Evolutionary conservation across 2,329 filamentous ascomycete species (phyloP), one percentile per base, ranked within the genome.

Genomic region (Trematosphaeria pertusa): DNA sequence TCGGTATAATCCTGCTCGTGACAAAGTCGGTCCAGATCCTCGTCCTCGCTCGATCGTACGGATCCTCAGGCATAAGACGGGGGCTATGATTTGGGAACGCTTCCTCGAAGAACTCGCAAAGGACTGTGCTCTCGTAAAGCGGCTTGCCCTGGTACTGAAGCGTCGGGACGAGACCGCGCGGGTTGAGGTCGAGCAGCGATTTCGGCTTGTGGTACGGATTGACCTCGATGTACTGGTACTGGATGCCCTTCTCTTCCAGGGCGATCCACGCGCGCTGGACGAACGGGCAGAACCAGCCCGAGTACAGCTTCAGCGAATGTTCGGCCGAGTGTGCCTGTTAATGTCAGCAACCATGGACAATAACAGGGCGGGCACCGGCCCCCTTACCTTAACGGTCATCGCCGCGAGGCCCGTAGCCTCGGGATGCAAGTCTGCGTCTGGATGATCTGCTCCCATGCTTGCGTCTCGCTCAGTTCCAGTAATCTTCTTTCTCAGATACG

Each of bases 71-170:
- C 8, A 89, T 71, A 3, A 92, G 67, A 1, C 71, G 66, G 1
- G 76, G 77, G 43, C 43, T 75, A 69, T 62, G 78, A 3, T 76
- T 75, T 0, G 79, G 74, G 50, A 84, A 91, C 0, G 83, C 83
- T 52, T 92, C 88, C 54, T 93, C 85, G 1, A 93, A 76, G 56
- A 89, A 93, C 66, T 91, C 87, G 70, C 84, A 86, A 28, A 93
- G 79, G 36, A 92, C 81, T 6, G 77, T 82, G 61, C 85, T 88
- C 68, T 93, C 88, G 58, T 88, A 91, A 5, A 92, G 75, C 0
- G 87, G 83, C 63, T 83, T 85, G 54, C 65, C 64, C 30, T 73
- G 56, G 60, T 76, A 74, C 45, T 77, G 79, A 1, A 92, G 76
- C 0, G 88, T 91, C 0, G 89, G 89, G 1, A 92, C 86, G 1